Evolutionary conservation across 73 alveolate species (phyloP).

Genomic region (Breviolum minutum): DNA sequence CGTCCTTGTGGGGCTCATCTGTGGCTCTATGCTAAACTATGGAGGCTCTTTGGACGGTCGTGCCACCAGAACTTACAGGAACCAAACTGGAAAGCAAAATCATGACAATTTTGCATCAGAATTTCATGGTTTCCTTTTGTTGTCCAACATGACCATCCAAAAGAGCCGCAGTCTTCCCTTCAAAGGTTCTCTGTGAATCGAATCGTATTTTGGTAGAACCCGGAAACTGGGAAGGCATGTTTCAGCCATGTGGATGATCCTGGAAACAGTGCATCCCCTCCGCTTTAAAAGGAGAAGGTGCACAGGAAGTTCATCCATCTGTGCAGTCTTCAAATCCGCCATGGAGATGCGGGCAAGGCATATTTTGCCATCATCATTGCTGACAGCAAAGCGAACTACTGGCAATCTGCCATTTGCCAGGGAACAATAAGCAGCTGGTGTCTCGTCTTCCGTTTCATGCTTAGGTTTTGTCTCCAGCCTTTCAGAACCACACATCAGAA

Average conservation of each 20-base stretch:
- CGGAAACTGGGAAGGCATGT: not conserved
- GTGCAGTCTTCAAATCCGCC: slow-evolving; percentile 41
- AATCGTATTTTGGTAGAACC: not conserved
- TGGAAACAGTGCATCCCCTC: slow-evolving; percentile 40
- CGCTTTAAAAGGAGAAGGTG: slow-evolving; percentile 12
- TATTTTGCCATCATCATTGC: not conserved
- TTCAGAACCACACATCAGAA: not conserved
- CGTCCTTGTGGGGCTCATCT: too few species aligned
- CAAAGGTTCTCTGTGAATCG: not conserved
- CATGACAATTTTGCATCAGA: too few species aligned
- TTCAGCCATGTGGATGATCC: slow-evolving; percentile 3
- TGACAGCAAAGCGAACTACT: slow-evolving; percentile 9
- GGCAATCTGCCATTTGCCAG: slow-evolving; percentile 4
- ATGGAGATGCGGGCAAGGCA: slow-evolving; percentile 7
- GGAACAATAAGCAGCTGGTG: slow-evolving; percentile 17
- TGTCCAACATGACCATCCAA: not conserved
- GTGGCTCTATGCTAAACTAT: too few species aligned
- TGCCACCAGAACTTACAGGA: too few species aligned
- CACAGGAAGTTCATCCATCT: slow-evolving; percentile 18
- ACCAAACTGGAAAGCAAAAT: too few species aligned
- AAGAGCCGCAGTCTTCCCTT: not conserved
- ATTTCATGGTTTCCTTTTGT: too few species aligned
- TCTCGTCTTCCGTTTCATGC: not conserved
- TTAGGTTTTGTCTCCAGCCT: not conserved
- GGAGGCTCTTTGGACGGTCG: too few species aligned